Conservation (phyloP, 192 early-diverging fungal genomes). For the Coemansia guatemalensis region DNA sequence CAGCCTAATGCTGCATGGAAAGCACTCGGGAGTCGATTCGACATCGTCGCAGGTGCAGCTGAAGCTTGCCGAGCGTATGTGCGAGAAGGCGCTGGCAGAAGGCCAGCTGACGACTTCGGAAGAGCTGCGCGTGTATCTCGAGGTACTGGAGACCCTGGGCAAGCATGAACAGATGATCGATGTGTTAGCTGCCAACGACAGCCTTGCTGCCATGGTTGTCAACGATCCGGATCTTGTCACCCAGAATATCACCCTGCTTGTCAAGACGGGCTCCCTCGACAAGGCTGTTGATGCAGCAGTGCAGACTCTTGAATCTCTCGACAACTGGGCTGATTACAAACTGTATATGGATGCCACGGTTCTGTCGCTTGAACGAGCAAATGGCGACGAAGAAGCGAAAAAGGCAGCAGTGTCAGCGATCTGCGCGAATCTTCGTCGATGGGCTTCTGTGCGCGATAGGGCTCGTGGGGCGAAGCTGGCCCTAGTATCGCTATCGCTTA, state of each 20-base stretch:
- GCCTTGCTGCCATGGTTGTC: slow-evolving; percentile 62
- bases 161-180: slow-evolving; percentile 67
- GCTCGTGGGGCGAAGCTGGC: slow-evolving; percentile 41
- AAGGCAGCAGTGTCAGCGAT: neutral
- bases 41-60: slow-evolving; percentile 57
- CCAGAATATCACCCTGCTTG: slow-evolving; percentile 57
- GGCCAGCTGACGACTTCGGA: slow-evolving; percentile 67
- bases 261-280: slow-evolving; percentile 53
- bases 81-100: slow-evolving; percentile 72
- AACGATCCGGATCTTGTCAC: slow-evolving; percentile 74
- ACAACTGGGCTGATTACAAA: slow-evolving; percentile 53
- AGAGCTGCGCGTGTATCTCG: slow-evolving; percentile 75
- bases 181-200: slow-evolving; percentile 56
- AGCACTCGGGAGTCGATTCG: slow-evolving; percentile 15
- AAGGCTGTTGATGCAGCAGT: slow-evolving; percentile 49
- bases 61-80: slow-evolving; percentile 80
- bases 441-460: slow-evolving; percentile 29
- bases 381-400: slow-evolving; percentile 6
- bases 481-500: slow-evolving; percentile 21
- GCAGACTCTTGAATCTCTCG: slow-evolving; percentile 43
- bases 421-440: slow-evolving; percentile 18
- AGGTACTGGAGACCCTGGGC: slow-evolving; percentile 68
- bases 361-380: neutral
- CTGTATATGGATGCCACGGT: slow-evolving; percentile 34
- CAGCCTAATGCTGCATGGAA: slow-evolving; percentile 75